Conservation (phyloP, 768 basidiomycete species). For the Lanmaoa pseudosensibilis region DNA sequence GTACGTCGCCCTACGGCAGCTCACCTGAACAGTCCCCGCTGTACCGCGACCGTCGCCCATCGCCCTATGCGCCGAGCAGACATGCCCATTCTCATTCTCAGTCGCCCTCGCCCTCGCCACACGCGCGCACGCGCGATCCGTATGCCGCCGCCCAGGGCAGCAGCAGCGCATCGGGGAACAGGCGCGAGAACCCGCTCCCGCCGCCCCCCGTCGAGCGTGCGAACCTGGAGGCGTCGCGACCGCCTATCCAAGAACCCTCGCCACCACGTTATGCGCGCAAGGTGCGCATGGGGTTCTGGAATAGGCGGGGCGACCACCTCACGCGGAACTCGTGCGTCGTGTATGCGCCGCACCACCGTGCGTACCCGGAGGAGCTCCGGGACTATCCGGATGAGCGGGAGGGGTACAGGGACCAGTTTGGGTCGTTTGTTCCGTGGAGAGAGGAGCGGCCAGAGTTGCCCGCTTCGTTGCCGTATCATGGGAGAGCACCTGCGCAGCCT, state of each 20-base stretch:
- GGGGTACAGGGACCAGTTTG: conserved; percentile 58
- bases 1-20: conserved; percentile 22
- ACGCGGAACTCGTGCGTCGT: conserved; percentile 57
- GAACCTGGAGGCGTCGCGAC: conserved; percentile 24
- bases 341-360: conserved; percentile 55
- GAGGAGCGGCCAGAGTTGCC: conserved; percentile 55
- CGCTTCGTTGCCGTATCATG: conserved; percentile 59
- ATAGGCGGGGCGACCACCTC: conserved; percentile 71
- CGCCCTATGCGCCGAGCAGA: conserved; percentile 19
- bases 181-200: conserved; percentile 32
- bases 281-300: conserved; percentile 66
- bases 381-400: conserved; percentile 56
- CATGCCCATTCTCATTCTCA: conserved; percentile 6
- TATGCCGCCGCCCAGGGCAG: background rate
- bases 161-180: background rate
- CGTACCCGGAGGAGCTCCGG: conserved; percentile 61
- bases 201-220: conserved; percentile 30
- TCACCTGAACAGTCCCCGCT: conserved; percentile 31
- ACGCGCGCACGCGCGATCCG: conserved; percentile 10
- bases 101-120: conserved; percentile 19
- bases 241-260: conserved; percentile 30
- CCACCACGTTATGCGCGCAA: conserved; percentile 33
- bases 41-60: conserved; percentile 26
- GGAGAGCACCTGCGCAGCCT: conserved; percentile 51
- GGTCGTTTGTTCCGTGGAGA: conserved; percentile 42